A percentile compares a stretch with the other conserved stretches of the same genome.
phyloP scores from a whole-genome alignment of 148 eudicot species.

The Arctostaphylos glauca region DNA sequence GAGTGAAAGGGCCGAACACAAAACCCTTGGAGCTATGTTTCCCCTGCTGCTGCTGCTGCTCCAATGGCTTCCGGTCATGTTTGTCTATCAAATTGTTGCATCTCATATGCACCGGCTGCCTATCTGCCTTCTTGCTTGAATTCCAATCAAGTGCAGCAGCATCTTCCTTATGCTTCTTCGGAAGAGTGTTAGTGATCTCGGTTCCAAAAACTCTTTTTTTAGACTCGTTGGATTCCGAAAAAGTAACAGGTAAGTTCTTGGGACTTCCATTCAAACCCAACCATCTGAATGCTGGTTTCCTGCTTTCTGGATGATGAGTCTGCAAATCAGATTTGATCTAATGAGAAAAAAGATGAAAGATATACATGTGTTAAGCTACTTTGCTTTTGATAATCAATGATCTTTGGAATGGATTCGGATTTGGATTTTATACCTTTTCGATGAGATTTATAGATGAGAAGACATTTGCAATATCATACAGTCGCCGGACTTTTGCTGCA shows the following conservation, averaged over 20 bases:
- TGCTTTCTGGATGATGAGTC: slow-evolving; percentile 63
- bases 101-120: slow-evolving; percentile 25
- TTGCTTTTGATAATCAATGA: background rate
- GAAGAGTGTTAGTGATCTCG: slow-evolving; percentile 60
- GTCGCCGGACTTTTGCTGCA: slow-evolving; percentile 86
- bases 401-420: background rate
- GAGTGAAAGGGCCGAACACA: slow-evolving; percentile 84
- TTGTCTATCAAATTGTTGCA: slow-evolving; percentile 28
- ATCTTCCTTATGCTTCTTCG: slow-evolving; percentile 47
- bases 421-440: slow-evolving; percentile 56
- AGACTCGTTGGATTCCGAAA: slow-evolving; percentile 29
- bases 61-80: slow-evolving; percentile 20
- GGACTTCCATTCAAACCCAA: slow-evolving; percentile 44
- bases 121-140: slow-evolving; percentile 26
- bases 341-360: background rate
- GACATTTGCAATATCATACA: slow-evolving; percentile 94
- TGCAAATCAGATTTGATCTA: slow-evolving; percentile 23
- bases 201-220: slow-evolving; percentile 72
- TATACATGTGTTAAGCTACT: background rate
- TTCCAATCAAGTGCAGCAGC: slow-evolving; percentile 29
- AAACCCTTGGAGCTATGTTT: slow-evolving; percentile 40
- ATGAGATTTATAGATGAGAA: slow-evolving; percentile 75
- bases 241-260: slow-evolving; percentile 18
- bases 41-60: slow-evolving; percentile 31
- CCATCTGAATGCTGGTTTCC: slow-evolving; percentile 95